phyloP scores from a whole-genome alignment of 176 grass and related monocot species.

The Carex scoparia region DNA sequence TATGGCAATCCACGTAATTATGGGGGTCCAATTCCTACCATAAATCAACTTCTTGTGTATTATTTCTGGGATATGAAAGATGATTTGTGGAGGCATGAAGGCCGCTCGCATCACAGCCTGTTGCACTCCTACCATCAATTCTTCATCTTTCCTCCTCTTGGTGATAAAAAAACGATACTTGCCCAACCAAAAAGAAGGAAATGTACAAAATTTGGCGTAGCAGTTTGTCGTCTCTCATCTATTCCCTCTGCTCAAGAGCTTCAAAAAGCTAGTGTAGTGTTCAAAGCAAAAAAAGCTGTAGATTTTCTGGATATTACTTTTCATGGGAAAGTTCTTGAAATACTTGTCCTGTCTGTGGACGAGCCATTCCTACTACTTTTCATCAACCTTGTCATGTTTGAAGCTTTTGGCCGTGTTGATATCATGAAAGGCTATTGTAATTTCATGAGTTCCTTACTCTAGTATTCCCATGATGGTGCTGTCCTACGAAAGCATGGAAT shows the following conservation, averaged over 20 bases:
- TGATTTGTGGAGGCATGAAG: neutral
- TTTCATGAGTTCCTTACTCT: neutral
- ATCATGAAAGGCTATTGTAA: neutral
- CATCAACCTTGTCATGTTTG: neutral
- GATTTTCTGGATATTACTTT: neutral
- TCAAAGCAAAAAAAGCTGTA: neutral
- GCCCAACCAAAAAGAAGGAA: neutral
- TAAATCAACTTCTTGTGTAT: neutral
- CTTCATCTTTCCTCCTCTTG: too few species aligned
- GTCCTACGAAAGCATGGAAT: neutral
- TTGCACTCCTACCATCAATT: too few species aligned
- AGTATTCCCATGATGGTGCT: neutral
- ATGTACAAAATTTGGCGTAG: neutral
- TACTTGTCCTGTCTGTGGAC: neutral
- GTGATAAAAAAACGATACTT: too few species aligned
- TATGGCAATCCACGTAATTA: neutral
- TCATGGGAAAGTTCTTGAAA: neutral
- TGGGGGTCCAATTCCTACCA: neutral
- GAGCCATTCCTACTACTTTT: neutral
- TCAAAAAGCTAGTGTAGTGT: neutral
- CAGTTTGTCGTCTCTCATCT: neutral
- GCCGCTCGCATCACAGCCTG: neutral
- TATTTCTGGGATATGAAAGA: neutral
- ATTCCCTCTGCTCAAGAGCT: neutral
- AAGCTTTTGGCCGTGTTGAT: neutral